phyloP scores from a whole-genome alignment of 1,284 basidiomycete species.

The Laetiporus sulphureus region DNA sequence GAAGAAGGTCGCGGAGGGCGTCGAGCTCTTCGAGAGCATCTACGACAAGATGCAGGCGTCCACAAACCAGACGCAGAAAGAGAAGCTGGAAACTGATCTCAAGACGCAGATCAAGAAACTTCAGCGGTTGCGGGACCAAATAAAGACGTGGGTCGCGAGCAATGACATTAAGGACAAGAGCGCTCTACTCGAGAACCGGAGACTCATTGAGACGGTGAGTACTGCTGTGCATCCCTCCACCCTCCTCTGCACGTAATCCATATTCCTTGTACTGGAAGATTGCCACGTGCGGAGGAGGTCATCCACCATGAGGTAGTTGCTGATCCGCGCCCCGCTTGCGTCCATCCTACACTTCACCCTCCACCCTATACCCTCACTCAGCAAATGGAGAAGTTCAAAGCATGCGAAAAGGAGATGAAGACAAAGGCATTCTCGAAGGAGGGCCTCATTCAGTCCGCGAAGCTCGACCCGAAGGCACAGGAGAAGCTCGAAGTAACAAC shows the following conservation, averaged over 20 bases:
- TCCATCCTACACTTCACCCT: constrained; percentile 2
- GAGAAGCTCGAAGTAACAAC: constrained; percentile 88
- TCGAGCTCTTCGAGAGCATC: constrained; percentile 91
- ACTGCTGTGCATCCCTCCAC: constrained; percentile 8
- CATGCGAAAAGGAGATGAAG: constrained; percentile 99
- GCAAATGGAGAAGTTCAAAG: constrained; percentile 99
- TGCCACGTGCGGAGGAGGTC: constrained; percentile 11
- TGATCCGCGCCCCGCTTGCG: not conserved
- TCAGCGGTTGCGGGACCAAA: constrained; percentile 95
- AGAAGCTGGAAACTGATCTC: constrained; percentile 91
- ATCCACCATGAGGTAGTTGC: not conserved
- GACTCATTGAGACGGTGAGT: constrained; percentile 95
- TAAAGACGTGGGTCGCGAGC: constrained; percentile 97
- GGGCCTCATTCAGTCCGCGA: constrained; percentile 90
- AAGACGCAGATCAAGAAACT: constrained; percentile 99
- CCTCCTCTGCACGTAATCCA: constrained; percentile 4
- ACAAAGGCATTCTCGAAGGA: constrained; percentile 99
- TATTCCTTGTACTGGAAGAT: constrained; percentile 7
- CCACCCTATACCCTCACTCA: constrained; percentile 25
- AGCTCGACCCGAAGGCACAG: constrained; percentile 94
- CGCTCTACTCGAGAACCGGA: constrained; percentile 86
- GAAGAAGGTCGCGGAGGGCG: constrained; percentile 91
- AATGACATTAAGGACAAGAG: constrained; percentile 99
- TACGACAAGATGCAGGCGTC: constrained; percentile 96
- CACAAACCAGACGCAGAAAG: constrained; percentile 93